Evolutionary conservation across 169 alveolate genomes (phyloP).

Genomic region (Eimeria acervulina): DNA sequence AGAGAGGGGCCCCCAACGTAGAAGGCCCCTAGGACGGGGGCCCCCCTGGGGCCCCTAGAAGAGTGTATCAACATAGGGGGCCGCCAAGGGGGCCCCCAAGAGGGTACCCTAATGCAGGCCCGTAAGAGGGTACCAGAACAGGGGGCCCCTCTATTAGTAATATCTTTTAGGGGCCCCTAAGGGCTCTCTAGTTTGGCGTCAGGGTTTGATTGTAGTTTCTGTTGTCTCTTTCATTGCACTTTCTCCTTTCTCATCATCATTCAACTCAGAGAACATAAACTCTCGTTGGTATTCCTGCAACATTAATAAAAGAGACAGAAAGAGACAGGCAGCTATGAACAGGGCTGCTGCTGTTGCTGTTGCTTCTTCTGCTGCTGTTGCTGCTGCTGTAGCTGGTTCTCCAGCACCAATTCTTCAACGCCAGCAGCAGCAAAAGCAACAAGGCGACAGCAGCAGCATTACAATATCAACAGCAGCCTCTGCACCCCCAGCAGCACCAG

Average conservation of each 20-base stretch:
- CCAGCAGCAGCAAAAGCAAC: background rate
- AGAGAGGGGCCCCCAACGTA: background rate
- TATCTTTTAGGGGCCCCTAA: background rate
- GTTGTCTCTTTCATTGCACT: background rate
- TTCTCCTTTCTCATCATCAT: background rate
- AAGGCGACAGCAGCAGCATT: too few species aligned
- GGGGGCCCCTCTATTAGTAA: background rate
- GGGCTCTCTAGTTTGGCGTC: background rate
- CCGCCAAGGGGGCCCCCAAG: background rate
- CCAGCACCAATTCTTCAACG: background rate
- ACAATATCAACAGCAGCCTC: background rate
- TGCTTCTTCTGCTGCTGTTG: constrained; percentile 15
- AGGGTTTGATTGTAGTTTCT: background rate
- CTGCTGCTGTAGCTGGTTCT: background rate
- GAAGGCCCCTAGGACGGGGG: too few species aligned
- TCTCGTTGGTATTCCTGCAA: constrained; percentile 86
- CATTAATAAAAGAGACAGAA: background rate
- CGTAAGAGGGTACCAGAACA: background rate
- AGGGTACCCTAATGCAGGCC: too few species aligned
- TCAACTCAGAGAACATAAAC: constrained; percentile 87
- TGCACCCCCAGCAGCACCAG: background rate
- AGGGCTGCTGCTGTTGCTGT: background rate
- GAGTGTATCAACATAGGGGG: background rate
- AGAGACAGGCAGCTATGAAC: background rate
- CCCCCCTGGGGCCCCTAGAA: too few species aligned